Percentiles rank a stretch among this genome's conserved stretches.
These are phyloP conservation scores for Erigeron philadelphicus DNA, from an alignment of 140 eudicot species.

Conservation along the genomic window DNA sequence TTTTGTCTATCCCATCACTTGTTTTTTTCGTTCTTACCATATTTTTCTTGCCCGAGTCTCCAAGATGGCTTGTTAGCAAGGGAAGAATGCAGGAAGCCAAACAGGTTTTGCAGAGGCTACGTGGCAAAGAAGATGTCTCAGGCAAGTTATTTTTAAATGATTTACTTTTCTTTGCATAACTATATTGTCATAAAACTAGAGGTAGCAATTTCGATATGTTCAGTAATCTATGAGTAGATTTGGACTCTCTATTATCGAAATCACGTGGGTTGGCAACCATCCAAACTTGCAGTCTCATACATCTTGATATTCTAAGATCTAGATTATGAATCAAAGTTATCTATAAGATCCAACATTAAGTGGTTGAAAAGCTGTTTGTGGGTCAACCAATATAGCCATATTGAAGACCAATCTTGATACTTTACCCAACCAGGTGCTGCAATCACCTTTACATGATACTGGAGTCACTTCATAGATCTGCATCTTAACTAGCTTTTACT, in stretches of 20 bases:
- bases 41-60: slow-evolving; percentile 65
- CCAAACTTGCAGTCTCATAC: neutral
- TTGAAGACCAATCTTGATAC: no score
- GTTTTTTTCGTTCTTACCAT: slow-evolving; percentile 39
- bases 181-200: neutral
- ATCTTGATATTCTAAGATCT: neutral
- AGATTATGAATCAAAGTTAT: neutral
- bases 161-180: neutral
- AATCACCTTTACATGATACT: no score
- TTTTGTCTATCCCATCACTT: slow-evolving; percentile 52
- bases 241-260: no score
- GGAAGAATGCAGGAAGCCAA: slow-evolving; percentile 64
- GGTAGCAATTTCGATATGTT: neutral
- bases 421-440: no score
- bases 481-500: slow-evolving; percentile 1
- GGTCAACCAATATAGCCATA: no score
- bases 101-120: slow-evolving; percentile 51
- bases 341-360: no score
- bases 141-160: slow-evolving; percentile 26
- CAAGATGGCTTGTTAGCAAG: slow-evolving; percentile 79
- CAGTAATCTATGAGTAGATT: no score
- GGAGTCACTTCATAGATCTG: no score
- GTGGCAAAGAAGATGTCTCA: slow-evolving; percentile 62
- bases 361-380: no score
- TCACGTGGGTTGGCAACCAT: neutral